Evolutionary conservation across 2,329 filamentous ascomycete genomes (phyloP).

Genomic region (Juglanconis juglandina): DNA sequence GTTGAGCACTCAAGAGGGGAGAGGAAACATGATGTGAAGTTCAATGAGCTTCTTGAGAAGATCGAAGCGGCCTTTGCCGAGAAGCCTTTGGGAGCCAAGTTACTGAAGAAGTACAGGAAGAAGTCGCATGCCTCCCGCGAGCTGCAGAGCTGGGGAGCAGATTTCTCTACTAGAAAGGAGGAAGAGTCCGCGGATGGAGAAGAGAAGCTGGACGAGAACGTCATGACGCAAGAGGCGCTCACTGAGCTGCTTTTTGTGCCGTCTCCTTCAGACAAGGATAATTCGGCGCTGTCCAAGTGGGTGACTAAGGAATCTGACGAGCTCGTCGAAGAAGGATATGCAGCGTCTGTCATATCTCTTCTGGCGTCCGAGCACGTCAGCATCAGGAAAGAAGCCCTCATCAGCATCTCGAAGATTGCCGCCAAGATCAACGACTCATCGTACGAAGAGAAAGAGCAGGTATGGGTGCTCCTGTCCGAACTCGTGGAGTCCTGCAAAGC

Average conservation of each 20-base stretch:
- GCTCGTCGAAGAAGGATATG: constrained; percentile 72
- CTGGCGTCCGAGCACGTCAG: constrained; percentile 71
- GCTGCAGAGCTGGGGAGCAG: constrained; percentile 18
- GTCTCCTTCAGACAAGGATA: constrained; percentile 46
- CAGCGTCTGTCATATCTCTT: constrained; percentile 67
- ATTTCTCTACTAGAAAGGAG: constrained; percentile 14
- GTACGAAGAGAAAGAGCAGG: constrained; percentile 71
- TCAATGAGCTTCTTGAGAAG: constrained; percentile 6
- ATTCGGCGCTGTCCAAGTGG: constrained; percentile 60
- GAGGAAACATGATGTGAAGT: constrained; percentile 36
- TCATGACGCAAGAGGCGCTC: constrained; percentile 38
- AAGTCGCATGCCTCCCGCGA: constrained; percentile 7
- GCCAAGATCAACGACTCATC: constrained; percentile 63
- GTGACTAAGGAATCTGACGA: constrained; percentile 73
- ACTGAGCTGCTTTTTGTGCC: constrained; percentile 50
- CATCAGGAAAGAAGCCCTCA: constrained; percentile 74
- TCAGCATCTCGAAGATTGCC: constrained; percentile 64
- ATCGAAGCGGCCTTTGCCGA: constrained; percentile 11
- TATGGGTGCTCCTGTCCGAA: constrained; percentile 78
- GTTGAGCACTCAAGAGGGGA: constrained; percentile 52
- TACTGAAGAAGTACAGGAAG: constrained; percentile 14
- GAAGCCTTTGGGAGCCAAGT: constrained; percentile 10
- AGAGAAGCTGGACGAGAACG: neutral
- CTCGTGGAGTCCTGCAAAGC: constrained; percentile 68
- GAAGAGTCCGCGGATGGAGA: constrained; percentile 25